phyloP scores from a whole-genome alignment of 257 asterid genomes.

The Mentha longifolia region DNA sequence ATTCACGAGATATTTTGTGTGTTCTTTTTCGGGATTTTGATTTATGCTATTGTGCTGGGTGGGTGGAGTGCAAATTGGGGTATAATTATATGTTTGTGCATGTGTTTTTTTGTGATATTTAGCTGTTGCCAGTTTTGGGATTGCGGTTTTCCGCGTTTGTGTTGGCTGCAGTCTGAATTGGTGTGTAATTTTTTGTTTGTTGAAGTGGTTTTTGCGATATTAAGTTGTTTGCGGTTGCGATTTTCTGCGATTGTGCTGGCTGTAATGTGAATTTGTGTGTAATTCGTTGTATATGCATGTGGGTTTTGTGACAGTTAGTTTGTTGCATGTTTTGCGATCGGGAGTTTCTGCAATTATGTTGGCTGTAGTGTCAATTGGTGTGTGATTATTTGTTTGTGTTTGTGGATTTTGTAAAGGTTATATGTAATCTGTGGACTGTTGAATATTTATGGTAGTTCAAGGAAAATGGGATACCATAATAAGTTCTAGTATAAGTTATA shows the following conservation, averaged over 20 bases:
- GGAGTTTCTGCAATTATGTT: no score
- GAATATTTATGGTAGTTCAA: no score
- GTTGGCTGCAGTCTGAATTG: not conserved
- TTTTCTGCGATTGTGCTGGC: slow-evolving; percentile 2
- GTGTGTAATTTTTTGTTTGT: not conserved
- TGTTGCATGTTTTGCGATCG: not conserved
- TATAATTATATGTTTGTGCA: slow-evolving; percentile 32
- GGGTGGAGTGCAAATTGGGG: slow-evolving; percentile 14
- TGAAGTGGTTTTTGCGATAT: not conserved
- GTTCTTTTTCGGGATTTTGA: not conserved
- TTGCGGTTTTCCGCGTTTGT: not conserved
- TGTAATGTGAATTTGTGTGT: slow-evolving; percentile 20
- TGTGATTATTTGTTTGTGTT: slow-evolving; percentile 6
- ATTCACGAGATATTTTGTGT: slow-evolving; percentile 59
- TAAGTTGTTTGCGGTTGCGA: not conserved
- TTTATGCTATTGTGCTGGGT: slow-evolving; percentile 1
- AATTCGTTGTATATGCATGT: slow-evolving; percentile 31
- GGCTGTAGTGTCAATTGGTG: not conserved
- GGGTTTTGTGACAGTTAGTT: not conserved
- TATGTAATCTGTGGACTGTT: no score
- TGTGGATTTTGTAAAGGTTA: not conserved
- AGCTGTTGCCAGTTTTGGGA: not conserved
- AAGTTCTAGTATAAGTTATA: slow-evolving; percentile 5
- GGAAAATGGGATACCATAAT: not conserved
- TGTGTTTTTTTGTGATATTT: slow-evolving; percentile 25